Conservation (phyloP, 371 early-diverging fungal genomes). For the Rhizopus sp. region DNA sequence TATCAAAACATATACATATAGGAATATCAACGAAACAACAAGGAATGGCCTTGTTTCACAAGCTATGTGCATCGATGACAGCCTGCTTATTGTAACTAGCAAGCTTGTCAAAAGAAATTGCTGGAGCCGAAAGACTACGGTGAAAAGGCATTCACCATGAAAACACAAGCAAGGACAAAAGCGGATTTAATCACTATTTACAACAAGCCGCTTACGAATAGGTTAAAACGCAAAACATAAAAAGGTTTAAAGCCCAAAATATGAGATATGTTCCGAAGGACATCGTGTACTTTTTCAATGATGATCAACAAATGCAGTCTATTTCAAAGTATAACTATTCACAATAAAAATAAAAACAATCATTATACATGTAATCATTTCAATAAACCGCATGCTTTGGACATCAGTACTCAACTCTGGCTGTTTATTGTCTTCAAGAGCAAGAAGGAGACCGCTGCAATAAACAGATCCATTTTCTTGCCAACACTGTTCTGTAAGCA, state of each 20-base stretch:
- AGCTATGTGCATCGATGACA: slow-evolving; percentile 13
- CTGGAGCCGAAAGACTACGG: not conserved
- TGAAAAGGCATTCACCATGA: not conserved
- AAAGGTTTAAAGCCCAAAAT: not conserved
- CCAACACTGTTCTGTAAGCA: too few relatives aligned
- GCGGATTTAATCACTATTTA: not conserved
- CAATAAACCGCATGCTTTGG: too few relatives aligned
- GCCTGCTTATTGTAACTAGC: not conserved
- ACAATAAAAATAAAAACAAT: too few relatives aligned
- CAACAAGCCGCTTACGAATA: not conserved
- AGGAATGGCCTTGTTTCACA: slow-evolving; percentile 8
- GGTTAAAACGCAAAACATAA: not conserved
- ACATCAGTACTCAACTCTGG: too few relatives aligned
- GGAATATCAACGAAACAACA: slow-evolving; percentile 6
- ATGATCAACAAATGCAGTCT: not conserved
- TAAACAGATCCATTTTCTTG: too few relatives aligned
- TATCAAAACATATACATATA: slow-evolving; percentile 13
- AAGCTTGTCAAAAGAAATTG: slow-evolving; percentile 15
- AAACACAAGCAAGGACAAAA: not conserved
- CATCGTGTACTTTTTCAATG: not conserved
- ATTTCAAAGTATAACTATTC: too few relatives aligned
- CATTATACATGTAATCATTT: too few relatives aligned
- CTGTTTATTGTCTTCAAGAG: too few relatives aligned
- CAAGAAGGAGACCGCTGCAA: too few relatives aligned
- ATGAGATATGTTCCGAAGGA: not conserved